These are phyloP conservation scores for Penicillium canescens DNA, from an alignment of 495 filamentous ascomycete species.

Conservation along the genomic window DNA sequence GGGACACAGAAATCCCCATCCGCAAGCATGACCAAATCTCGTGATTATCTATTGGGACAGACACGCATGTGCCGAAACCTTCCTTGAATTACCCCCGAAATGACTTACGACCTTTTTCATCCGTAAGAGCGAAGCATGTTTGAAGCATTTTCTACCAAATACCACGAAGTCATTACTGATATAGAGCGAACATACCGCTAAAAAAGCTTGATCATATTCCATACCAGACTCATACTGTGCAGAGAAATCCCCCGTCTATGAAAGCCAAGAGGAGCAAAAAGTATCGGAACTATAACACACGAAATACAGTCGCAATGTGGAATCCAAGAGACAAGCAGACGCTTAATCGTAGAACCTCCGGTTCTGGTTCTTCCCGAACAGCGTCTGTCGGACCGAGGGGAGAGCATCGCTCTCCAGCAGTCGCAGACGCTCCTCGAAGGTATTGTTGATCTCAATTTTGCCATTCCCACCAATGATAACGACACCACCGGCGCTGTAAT, in stretches of 20 bases:
- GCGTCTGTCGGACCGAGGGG: constrained; percentile 75
- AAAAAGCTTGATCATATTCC: constrained; percentile 18
- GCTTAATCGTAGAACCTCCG: constrained; percentile 88
- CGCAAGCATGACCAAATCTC: constrained; percentile 8
- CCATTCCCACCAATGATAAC: constrained; percentile 77
- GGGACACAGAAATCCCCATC: constrained; percentile 15
- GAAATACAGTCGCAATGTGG: constrained; percentile 16
- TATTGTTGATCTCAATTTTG: constrained; percentile 99
- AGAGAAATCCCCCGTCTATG: constrained; percentile 21
- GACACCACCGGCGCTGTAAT: constrained; percentile 76
- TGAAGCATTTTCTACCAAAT: constrained; percentile 24
- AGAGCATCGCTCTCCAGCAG: constrained; percentile 81
- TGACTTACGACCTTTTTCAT: constrained; percentile 14
- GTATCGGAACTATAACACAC: constrained; percentile 28
- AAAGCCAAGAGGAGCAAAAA: constrained; percentile 15
- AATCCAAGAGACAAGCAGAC: constrained; percentile 4
- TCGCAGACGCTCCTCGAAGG: constrained; percentile 86
- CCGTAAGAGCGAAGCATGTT: constrained; percentile 9
- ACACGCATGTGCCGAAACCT: too few species aligned
- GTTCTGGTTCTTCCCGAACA: constrained; percentile 93
- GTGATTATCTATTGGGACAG: background rate
- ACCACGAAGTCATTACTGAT: constrained; percentile 23
- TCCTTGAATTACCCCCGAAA: background rate
- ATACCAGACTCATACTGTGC: constrained; percentile 22
- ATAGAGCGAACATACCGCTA: constrained; percentile 36